Evolutionary conservation across 1,284 basidiomycete species (phyloP), one percentile per base, ranked within the genome.

Genomic region (Cryptococcus sp.): DNA sequence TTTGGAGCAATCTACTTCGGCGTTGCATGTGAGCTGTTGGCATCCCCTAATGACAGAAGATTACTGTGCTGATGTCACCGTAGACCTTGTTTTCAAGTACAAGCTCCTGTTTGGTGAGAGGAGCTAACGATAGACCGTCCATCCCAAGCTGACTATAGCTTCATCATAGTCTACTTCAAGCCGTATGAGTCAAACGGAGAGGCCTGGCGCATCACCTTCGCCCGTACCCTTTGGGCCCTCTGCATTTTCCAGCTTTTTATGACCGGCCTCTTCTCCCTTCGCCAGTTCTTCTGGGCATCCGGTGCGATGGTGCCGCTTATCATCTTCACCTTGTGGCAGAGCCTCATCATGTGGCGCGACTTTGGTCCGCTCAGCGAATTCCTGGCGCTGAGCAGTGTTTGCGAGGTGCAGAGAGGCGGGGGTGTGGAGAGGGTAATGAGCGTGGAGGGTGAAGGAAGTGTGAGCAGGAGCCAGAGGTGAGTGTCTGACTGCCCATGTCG

Each of bases 1-100:
- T 98, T 98, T 68, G 92, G 93, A 9, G 88, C 93, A 0, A 79
- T 95, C 40, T 98, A 98, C 78, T 98, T 98, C 71, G 94, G 91
- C 11, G 81, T 90, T 50, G 91, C 84, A 2, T 98, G 76, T 78
- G 55, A 72, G 70, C 68, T 38, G 11, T n/a, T 28, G 18, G 33
- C 2, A 3, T 2, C 20, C 42, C 53, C 42, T 43, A 49, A 55
- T 20, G 33, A 76, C 57, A 51, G 38, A 20, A 20, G 39, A 16
- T 33, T 71, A 20, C 68, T 37, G n/a, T n/a, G 33, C 46, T 46
- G 56, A 36, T 62, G 23, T 52, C 50, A n/a, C n/a, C n/a, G n/a
- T 55, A 76, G 75, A 94, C 69, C 81, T 96, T 4, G 92, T 97
- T 3, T 97, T 95, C 83, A 98, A 98, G 80, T 97, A 97, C 79